Base-by-base conservation (phyloP, 805 yeast species). In the Nakazawaea holstii region DNA sequence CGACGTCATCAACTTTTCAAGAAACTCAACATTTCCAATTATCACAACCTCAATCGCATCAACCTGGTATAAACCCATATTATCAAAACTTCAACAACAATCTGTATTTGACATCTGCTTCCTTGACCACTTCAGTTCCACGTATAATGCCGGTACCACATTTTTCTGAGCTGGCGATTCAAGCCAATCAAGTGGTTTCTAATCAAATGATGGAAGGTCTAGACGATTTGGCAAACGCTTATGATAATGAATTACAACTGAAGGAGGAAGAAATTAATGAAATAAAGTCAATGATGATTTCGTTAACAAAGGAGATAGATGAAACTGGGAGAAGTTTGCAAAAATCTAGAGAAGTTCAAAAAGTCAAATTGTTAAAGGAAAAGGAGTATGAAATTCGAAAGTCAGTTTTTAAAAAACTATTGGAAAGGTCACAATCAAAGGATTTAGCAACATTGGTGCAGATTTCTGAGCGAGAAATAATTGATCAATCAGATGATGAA, bases 101-200 rank as follows among this genome's bases (percentile, higher is more conserved):
- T 13, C 38, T 32, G 6, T 37, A 40, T 37, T 31, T 42, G 36
- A 36, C 49, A 2, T 43, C 48, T 6, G 32, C 37, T 3, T 46
- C 49, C 3, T 45, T 59, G 28, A 49, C 58, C 6, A 43, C 50
- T 7, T 42, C 50, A 11, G 33, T 48, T 9, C 50, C 50, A 11
- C 17, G 46, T 5, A 45, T 24, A 39, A 45, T 45, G 39, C 60
- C 59, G 6, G 59, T 57, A 8, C 76, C 77, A 0, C 80, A 73
- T 56, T 60, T 66, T 13, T 72, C 81, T 2, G 81, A 77, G 56
- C 72, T 80, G 29, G 82, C 81, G 1, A 73, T 76, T 55, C 72
- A 70, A 41, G 79, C 77, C 6, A 68, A 73, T 30, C 82, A 77
- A 52, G 66, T 67, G 51, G 66, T 79, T 61, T 71, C 81, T 1